These are phyloP conservation scores for Coffea eugenioides DNA, from an alignment of 257 asterid genomes.

Conservation along the genomic window DNA sequence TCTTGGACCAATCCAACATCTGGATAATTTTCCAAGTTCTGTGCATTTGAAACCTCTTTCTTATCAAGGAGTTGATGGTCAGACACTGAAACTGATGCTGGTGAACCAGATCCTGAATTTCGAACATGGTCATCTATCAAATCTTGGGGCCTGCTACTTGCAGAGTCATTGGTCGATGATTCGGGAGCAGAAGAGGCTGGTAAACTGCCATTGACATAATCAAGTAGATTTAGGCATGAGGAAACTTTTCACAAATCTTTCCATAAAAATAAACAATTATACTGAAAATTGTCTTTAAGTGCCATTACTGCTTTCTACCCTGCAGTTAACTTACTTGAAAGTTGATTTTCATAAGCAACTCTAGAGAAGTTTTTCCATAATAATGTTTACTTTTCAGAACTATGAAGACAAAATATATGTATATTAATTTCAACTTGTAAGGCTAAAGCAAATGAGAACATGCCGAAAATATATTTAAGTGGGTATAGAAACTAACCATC, in stretches of 20 bases:
- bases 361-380: background rate
- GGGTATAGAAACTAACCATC: conserved; percentile 41
- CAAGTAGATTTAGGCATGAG: conserved; percentile 23
- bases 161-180: conserved; percentile 50
- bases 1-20: conserved; percentile 67
- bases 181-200: conserved; percentile 52
- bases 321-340: background rate
- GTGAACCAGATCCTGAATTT: conserved; percentile 67
- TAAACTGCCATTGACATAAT: conserved; percentile 44
- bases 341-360: background rate
- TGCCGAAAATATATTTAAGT: background rate
- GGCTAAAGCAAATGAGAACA: conserved; percentile 1
- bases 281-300: background rate
- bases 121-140: conserved; percentile 45
- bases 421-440: background rate
- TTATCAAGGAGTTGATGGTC: conserved; percentile 49
- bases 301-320: background rate
- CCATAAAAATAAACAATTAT: background rate
- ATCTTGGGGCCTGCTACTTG: conserved; percentile 49
- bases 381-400: background rate
- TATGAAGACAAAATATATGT: background rate
- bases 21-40: conserved; percentile 56
- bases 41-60: conserved; percentile 46
- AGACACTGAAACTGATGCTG: conserved; percentile 51
- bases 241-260: background rate